These are phyloP conservation scores for Fraxinus nigra DNA, from an alignment of 305 asterid species.

Conservation along the genomic window DNA sequence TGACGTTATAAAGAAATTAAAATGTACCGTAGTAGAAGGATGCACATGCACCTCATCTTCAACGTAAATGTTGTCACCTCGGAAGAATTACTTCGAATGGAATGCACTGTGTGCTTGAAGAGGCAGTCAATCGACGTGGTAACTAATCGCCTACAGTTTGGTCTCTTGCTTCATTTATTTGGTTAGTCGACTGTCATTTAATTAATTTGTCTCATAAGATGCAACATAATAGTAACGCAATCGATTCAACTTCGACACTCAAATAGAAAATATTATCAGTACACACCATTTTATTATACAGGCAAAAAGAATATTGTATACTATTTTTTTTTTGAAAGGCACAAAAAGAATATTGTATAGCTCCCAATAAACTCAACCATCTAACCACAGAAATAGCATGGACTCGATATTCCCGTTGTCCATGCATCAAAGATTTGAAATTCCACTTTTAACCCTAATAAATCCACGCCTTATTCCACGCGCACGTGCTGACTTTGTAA, in stretches of 20 bases:
- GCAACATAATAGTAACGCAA: no score
- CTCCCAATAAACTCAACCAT: constrained; percentile 2
- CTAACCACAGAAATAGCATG: background rate
- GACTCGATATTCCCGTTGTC: constrained; percentile 4
- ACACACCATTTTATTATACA: no score
- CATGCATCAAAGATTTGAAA: constrained; percentile 1
- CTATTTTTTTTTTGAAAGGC: no score
- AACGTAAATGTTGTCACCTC: no score
- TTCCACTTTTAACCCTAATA: background rate
- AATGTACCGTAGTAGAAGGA: background rate
- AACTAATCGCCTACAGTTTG: background rate
- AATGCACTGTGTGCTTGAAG: background rate
- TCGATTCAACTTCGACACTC: no score
- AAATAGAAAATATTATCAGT: no score
- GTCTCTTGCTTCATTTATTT: no score
- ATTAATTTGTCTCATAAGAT: no score
- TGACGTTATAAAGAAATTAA: no score
- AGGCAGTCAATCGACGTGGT: background rate
- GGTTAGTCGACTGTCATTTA: no score
- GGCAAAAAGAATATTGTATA: no score
- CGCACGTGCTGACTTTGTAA: constrained; percentile 34
- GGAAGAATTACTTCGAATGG: background rate
- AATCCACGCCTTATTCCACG: constrained; percentile 10
- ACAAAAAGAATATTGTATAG: no score
- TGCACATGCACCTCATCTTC: background rate